Base-by-base conservation (phyloP, 2,329 filamentous ascomycete species). In the Coniochaeta prunicola region DNA sequence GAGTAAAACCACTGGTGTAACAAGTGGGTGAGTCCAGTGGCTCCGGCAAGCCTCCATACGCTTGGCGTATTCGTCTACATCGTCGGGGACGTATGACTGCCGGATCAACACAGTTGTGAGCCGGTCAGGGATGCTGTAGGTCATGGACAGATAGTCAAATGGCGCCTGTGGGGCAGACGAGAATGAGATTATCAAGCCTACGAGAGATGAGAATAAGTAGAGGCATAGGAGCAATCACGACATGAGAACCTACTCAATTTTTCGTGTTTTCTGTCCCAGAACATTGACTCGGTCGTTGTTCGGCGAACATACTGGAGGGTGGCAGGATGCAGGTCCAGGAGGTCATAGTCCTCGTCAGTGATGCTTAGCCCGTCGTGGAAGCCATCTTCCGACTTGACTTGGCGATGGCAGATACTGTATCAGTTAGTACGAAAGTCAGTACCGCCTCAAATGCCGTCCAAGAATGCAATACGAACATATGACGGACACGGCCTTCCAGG, bases 81-180 rank as follows among this genome's bases (percentile, higher is more conserved):
- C 73, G 56, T 77, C 73, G 1, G 74, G 72, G 59, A 77, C 73
- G 63, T 74, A 76, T 0, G 75, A 77, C 54, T 77, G 75, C 4
- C 76, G 70, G 38, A 78, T 70, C 7, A 79, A 64, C 21, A 76
- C 71, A 1, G 73, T 77, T 2, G 76, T 68, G 2, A 70, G 72
- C 21, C 71, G 71, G 8, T 69, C 71, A 9, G 69, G 64, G 36
- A 79, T 64, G 58, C 73, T 70, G 64, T 78, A 78, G 4, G 74
- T 73, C 74, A 78, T 75, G 45, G 76, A 78, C 10, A 78, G 66
- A 61, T 78, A 79, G 64, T 79, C 76, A 53, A 75, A 78, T 0
- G 76, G 76, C 0, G 76, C 75, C 48, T 72, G 73, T 24, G 76
- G 74, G 57, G 75, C 73, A 24, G 71, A 70, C 3, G 76, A 77